phyloP scores from a whole-genome alignment of 2,329 filamentous ascomycete species.

The Tolypocladium amazonense region DNA sequence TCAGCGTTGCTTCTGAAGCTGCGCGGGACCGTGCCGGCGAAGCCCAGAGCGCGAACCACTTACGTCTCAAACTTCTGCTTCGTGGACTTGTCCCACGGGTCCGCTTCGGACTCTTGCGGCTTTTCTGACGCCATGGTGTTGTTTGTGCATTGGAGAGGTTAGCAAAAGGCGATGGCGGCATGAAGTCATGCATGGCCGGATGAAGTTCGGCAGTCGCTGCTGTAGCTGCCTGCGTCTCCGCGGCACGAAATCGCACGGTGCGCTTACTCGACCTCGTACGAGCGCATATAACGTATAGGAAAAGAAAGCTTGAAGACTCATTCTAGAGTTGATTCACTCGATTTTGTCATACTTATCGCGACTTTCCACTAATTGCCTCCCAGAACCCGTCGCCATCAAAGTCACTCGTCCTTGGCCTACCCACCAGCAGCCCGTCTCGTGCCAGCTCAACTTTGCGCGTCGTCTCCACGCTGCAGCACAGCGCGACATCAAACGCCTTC shows the following conservation, averaged over 20 bases:
- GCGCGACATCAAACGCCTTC: constrained; percentile 58
- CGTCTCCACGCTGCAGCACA: constrained; percentile 62
- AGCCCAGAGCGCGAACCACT: constrained; percentile 11
- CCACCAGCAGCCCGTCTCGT: constrained; percentile 25
- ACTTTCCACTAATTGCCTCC: constrained; percentile 2
- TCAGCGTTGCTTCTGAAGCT: not conserved
- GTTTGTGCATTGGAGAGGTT: not conserved
- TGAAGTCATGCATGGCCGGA: constrained; percentile 7
- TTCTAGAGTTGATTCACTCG: not conserved
- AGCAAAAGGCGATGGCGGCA: not conserved
- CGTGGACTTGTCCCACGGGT: constrained; percentile 47
- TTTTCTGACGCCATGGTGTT: not conserved
- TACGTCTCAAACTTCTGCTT: constrained; percentile 56
- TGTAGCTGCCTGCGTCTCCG: not conserved
- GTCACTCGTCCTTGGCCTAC: not conserved
- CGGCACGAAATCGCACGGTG: not conserved
- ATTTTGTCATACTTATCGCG: not conserved
- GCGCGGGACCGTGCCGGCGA: not conserved
- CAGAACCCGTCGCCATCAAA: constrained; percentile 17
- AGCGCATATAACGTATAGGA: not conserved
- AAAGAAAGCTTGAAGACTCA: not conserved
- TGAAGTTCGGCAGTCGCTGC: constrained; percentile 7
- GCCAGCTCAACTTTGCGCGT: constrained; percentile 38
- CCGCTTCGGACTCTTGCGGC: constrained; percentile 10
- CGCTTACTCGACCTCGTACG: not conserved